Evolutionary conservation across 805 yeast genomes (phyloP).

Genomic region (Kodamaea restingae): DNA sequence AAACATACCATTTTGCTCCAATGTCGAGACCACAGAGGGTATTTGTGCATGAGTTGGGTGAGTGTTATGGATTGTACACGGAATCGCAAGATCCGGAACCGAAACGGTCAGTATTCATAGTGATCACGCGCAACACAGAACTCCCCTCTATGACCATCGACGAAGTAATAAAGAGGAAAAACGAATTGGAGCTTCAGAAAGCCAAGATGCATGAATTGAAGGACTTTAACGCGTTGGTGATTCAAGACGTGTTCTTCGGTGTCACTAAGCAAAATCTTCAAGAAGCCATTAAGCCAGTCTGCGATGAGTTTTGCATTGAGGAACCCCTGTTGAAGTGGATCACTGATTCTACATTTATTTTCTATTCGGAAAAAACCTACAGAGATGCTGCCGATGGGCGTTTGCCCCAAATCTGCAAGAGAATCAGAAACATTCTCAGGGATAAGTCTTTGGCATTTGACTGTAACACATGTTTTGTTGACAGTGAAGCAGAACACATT

Average conservation of each 20-base stretch:
- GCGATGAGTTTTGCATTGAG: conserved; percentile 20
- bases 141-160: conserved; percentile 46
- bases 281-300: conserved; percentile 19
- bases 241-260: conserved; percentile 53
- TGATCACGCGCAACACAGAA: conserved; percentile 26
- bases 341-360: conserved; percentile 38
- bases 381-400: conserved; percentile 34
- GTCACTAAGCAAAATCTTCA: conserved; percentile 45
- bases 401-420: conserved; percentile 37
- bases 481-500: conserved; percentile 21
- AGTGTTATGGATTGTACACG: conserved; percentile 52
- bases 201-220: conserved; percentile 19
- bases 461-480: conserved; percentile 44
- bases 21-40: conserved; percentile 67
- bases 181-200: conserved; percentile 18
- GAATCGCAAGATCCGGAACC: conserved; percentile 86
- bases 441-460: conserved; percentile 46
- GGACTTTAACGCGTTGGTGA: conserved; percentile 49
- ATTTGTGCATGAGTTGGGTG: conserved; percentile 68
- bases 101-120: conserved; percentile 64
- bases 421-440: conserved; percentile 30
- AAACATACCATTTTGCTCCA: conserved; percentile 61
- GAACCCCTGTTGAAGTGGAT: conserved; percentile 38
- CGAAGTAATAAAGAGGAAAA: conserved; percentile 32
- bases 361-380: conserved; percentile 33